phyloP scores from a whole-genome alignment of 176 grass and related monocot genomes.

The Luzula sylvatica region DNA sequence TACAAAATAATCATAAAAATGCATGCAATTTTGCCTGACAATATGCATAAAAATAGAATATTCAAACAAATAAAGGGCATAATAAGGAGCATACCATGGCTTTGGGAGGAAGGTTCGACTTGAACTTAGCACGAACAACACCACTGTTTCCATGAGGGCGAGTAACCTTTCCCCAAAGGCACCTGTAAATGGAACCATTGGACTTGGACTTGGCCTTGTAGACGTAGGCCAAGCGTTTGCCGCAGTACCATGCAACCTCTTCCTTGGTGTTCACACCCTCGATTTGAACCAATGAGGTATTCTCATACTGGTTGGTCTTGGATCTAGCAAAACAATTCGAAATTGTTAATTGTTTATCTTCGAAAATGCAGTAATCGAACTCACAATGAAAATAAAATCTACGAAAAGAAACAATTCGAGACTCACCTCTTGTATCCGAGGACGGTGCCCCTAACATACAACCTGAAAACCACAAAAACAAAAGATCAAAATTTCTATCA shows the following conservation, averaged over 20 bases:
- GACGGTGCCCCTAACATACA: conserved; percentile 56
- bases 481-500: neutral
- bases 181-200: conserved; percentile 26
- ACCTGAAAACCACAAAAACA: conserved; percentile 20
- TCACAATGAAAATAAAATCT: neutral
- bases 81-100: conserved; percentile 43
- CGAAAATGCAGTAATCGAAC: neutral
- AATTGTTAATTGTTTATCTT: neutral
- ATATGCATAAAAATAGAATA: neutral
- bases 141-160: conserved; percentile 59
- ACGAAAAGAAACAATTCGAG: neutral
- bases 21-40: neutral
- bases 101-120: conserved; percentile 38
- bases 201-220: conserved; percentile 76
- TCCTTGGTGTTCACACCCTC: conserved; percentile 60
- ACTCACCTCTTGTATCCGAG: conserved; percentile 54
- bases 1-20: neutral
- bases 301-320: conserved; percentile 66
- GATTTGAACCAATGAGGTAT: conserved; percentile 50
- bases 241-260: conserved; percentile 46
- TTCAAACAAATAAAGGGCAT: neutral
- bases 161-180: conserved; percentile 57
- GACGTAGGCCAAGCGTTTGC: conserved; percentile 59
- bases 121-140: conserved; percentile 56
- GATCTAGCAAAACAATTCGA: conserved; percentile 42